A percentile compares a stretch with the other conserved stretches of the same genome.
Evolutionary conservation across 2,329 filamentous ascomycete genomes (phyloP).

Genomic region (Xylariales sp.): DNA sequence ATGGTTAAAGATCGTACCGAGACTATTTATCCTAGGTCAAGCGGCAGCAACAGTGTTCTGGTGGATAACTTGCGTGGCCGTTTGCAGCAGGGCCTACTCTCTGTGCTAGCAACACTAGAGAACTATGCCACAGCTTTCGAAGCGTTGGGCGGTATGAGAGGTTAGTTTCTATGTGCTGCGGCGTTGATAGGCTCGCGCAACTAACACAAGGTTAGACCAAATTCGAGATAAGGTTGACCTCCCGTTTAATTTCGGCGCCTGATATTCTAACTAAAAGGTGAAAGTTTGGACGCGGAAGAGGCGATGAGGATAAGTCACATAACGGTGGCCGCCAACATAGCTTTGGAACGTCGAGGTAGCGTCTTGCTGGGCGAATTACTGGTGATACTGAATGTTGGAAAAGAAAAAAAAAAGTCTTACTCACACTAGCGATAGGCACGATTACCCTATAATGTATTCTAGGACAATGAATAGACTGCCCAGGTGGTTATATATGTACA

Average conservation of each 20-base stretch:
- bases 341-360: conserved; percentile 2
- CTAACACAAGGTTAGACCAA: conserved; percentile 45
- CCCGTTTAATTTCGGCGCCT: conserved; percentile 39
- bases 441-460: conserved; percentile 12
- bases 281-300: neutral
- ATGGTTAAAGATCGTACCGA: conserved; percentile 57
- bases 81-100: conserved; percentile 56
- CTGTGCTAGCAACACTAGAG: conserved; percentile 55
- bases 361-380: neutral
- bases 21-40: conserved; percentile 51
- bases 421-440: conserved; percentile 5
- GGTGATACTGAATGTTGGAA: neutral
- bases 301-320: neutral
- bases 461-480: neutral
- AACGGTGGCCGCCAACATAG: neutral
- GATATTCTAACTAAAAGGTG: neutral
- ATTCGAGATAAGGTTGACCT: conserved; percentile 49
- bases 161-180: conserved; percentile 44
- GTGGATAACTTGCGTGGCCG: conserved; percentile 54
- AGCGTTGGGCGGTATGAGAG: conserved; percentile 59
- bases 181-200: neutral
- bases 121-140: conserved; percentile 59
- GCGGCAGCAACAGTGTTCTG: conserved; percentile 41
- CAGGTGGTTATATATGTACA: neutral
- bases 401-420: too few relatives aligned